Percentiles rank a stretch among this genome's conserved stretches.
phyloP scores from a whole-genome alignment of 2,329 filamentous ascomycete genomes.

The Sphaerulina vaccinii region DNA sequence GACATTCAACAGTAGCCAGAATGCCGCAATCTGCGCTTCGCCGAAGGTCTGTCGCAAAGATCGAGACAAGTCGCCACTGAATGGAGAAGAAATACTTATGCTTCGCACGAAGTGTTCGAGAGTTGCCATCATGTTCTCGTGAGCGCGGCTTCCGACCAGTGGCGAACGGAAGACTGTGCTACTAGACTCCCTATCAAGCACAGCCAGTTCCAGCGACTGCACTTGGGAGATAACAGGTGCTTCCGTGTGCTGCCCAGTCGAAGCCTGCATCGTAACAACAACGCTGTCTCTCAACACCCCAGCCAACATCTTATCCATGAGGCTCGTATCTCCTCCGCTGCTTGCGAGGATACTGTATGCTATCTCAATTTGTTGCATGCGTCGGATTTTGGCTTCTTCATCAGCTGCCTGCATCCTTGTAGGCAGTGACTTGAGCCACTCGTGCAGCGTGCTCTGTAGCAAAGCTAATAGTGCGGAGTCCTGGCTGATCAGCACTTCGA shows the following conservation, averaged over 20 bases:
- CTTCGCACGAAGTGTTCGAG: conserved; percentile 40
- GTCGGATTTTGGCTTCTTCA: conserved; percentile 70
- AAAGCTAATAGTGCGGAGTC: conserved; percentile 62
- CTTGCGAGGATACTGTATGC: conserved; percentile 66
- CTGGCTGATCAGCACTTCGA: conserved; percentile 63
- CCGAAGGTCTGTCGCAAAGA: conserved; percentile 59
- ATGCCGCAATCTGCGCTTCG: conserved; percentile 64
- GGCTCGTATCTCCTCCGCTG: conserved; percentile 62
- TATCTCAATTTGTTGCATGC: conserved; percentile 73
- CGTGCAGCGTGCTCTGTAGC: conserved; percentile 70
- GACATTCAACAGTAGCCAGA: conserved; percentile 77
- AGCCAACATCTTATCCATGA: conserved; percentile 66
- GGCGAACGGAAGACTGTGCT: conserved; percentile 27
- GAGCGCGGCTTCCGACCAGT: conserved; percentile 31
- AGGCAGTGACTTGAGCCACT: conserved; percentile 78
- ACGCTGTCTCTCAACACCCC: conserved; percentile 74
- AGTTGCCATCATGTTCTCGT: conserved; percentile 28
- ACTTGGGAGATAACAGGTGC: conserved; percentile 19
- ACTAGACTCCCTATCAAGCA: conserved; percentile 17
- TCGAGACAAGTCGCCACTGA: conserved; percentile 66
- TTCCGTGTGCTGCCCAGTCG: conserved; percentile 17
- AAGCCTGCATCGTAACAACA: conserved; percentile 45
- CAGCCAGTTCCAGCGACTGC: conserved; percentile 23
- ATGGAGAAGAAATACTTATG: conserved; percentile 19
- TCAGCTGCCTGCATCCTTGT: conserved; percentile 81